phyloP scores from a whole-genome alignment of 495 filamentous ascomycete genomes.

The Aspergillus conjunctus region DNA sequence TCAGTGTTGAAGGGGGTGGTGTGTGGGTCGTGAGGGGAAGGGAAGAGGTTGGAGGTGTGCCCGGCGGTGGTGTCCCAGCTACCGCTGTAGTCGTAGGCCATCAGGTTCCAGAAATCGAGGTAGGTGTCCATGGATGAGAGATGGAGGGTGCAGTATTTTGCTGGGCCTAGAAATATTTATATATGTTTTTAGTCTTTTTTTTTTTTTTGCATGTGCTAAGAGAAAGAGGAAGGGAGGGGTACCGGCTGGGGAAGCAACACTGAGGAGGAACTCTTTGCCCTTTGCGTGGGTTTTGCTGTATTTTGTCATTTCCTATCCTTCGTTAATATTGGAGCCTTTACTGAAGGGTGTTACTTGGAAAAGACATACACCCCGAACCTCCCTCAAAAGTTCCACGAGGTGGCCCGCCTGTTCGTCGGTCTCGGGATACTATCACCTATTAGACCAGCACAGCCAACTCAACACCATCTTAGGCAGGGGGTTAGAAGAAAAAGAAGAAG shows the following conservation, averaged over 20 bases:
- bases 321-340: not conserved
- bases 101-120: constrained; percentile 75
- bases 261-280: constrained; percentile 65
- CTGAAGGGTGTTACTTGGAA: not conserved
- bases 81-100: constrained; percentile 82
- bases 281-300: constrained; percentile 55
- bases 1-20: constrained; percentile 58
- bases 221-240: not conserved
- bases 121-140: constrained; percentile 67
- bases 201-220: not conserved
- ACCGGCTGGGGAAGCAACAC: constrained; percentile 63
- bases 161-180: constrained; percentile 31
- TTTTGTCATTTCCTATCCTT: constrained; percentile 56
- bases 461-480: not conserved
- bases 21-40: constrained; percentile 50
- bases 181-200: not conserved
- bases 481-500: no score
- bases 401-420: constrained; percentile 58
- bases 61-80: constrained; percentile 70
- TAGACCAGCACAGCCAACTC: not conserved
- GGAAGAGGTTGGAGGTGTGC: constrained; percentile 78
- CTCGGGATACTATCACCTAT: constrained; percentile 33
- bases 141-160: constrained; percentile 67
- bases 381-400: constrained; percentile 63
- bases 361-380: constrained; percentile 46